phyloP scores from a whole-genome alignment of 805 yeast species.

The Zygosaccharomyces bisporus region DNA sequence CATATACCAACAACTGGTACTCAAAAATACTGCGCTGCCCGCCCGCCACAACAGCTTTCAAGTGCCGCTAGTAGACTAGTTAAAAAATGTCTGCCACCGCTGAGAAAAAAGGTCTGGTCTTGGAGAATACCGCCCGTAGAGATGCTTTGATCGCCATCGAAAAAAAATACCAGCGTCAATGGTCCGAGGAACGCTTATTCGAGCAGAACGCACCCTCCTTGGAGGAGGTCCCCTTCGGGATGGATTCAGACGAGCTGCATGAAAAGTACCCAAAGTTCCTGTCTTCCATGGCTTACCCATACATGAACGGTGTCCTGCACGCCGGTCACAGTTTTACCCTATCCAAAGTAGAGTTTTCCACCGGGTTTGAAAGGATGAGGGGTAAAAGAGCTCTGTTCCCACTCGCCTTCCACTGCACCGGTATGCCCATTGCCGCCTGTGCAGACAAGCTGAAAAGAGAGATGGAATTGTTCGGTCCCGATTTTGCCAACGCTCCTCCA shows the following conservation, averaged over 20 bases:
- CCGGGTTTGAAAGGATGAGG: slow-evolving; percentile 91
- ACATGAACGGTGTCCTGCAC: slow-evolving; percentile 97
- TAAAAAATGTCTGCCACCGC: slow-evolving; percentile 26
- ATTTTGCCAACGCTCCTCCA: slow-evolving; percentile 64
- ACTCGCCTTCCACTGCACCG: slow-evolving; percentile 98
- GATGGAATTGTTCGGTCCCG: slow-evolving; percentile 82
- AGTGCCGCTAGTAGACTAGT: too few species aligned
- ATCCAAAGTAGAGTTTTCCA: slow-evolving; percentile 86
- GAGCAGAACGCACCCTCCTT: slow-evolving; percentile 84
- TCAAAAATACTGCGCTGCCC: too few species aligned
- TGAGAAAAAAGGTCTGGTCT: slow-evolving; percentile 35
- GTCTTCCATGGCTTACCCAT: slow-evolving; percentile 96
- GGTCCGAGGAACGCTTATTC: slow-evolving; percentile 84
- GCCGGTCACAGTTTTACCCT: slow-evolving; percentile 97
- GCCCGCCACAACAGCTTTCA: too few species aligned
- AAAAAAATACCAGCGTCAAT: slow-evolving; percentile 76
- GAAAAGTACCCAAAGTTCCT: slow-evolving; percentile 79
- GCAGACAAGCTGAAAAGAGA: slow-evolving; percentile 95
- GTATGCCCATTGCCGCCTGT: slow-evolving; percentile 95
- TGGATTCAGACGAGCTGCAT: slow-evolving; percentile 65
- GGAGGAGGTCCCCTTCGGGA: slow-evolving; percentile 56
- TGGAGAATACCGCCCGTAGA: slow-evolving; percentile 80
- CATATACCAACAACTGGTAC: too few species aligned
- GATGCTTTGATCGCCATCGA: slow-evolving; percentile 89
- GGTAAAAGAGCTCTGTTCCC: slow-evolving; percentile 93